Conservation (phyloP, 2,329 filamentous ascomycete species). For the Metarhizium album region DNA sequence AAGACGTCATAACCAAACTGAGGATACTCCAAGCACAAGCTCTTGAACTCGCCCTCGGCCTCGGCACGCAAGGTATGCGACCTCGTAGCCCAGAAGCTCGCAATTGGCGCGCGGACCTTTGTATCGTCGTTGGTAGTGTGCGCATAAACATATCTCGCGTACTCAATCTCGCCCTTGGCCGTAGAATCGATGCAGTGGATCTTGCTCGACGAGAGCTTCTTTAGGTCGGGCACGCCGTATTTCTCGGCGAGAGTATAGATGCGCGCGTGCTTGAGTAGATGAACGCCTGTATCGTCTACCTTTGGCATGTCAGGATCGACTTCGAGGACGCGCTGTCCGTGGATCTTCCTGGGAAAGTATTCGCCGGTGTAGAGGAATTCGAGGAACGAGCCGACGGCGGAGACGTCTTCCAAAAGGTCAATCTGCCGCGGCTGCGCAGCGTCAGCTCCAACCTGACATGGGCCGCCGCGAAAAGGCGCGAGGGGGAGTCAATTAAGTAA, state of each 20-base stretch:
- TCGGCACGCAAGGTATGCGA: conserved; percentile 75
- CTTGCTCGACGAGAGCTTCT: conserved; percentile 71
- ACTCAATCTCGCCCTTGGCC: conserved; percentile 80
- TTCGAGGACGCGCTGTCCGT: conserved; percentile 57
- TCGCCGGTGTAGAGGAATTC: conserved; percentile 31
- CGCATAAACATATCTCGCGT: conserved; percentile 82
- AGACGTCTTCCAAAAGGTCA: conserved; percentile 39
- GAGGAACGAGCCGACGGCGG: conserved; percentile 28
- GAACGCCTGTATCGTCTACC: conserved; percentile 67
- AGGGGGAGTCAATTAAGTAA: conserved; percentile 6
- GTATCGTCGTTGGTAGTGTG: conserved; percentile 59
- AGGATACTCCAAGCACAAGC: conserved; percentile 78
- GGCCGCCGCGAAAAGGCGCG: not conserved
- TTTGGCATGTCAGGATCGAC: conserved; percentile 51
- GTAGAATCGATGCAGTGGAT: conserved; percentile 87
- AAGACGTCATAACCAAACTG: conserved; percentile 91
- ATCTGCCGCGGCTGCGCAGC: conserved; percentile 49
- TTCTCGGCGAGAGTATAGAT: conserved; percentile 83
- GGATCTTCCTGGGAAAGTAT: conserved; percentile 62
- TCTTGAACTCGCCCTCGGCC: conserved; percentile 74
- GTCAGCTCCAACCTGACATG: not conserved
- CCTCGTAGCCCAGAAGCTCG: conserved; percentile 80
- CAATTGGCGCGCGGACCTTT: conserved; percentile 69
- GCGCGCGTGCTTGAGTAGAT: conserved; percentile 79
- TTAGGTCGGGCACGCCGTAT: conserved; percentile 57